A percentile compares a stretch with the other conserved stretches of the same genome.
Evolutionary conservation across 805 yeast species (phyloP).

Genomic region (Hanseniaspora lachancei): DNA sequence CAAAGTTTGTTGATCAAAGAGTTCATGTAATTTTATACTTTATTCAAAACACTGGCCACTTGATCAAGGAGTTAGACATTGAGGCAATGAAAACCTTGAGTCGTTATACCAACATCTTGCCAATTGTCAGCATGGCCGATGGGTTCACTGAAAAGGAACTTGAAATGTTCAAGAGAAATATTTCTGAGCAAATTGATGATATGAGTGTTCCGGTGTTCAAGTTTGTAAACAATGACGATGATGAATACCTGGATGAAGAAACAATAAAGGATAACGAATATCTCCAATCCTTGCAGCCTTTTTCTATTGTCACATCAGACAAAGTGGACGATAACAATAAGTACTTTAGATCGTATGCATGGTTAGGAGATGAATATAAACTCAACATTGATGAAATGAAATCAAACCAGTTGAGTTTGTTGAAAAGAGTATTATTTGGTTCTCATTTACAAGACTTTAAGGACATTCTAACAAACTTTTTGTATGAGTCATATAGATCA

Average conservation of each 20-base stretch:
- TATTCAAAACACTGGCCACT: slow-evolving; percentile 67
- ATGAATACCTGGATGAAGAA: slow-evolving; percentile 34
- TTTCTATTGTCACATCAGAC: slow-evolving; percentile 59
- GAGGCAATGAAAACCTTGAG: slow-evolving; percentile 57
- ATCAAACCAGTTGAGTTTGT: slow-evolving; percentile 40
- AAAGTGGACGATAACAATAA: slow-evolving; percentile 40
- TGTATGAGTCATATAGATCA: slow-evolving; percentile 70
- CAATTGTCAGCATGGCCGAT: slow-evolving; percentile 60
- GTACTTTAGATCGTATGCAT: slow-evolving; percentile 58
- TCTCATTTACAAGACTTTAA: slow-evolving; percentile 73
- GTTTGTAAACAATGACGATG: slow-evolving; percentile 28
- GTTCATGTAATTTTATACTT: slow-evolving; percentile 64
- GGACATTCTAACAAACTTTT: slow-evolving; percentile 62
- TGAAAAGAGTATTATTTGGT: slow-evolving; percentile 63
- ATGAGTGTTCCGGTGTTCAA: slow-evolving; percentile 63
- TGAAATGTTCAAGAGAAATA: slow-evolving; percentile 43
- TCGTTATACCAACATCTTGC: slow-evolving; percentile 60
- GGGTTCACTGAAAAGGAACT: slow-evolving; percentile 53
- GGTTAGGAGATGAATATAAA: slow-evolving; percentile 39
- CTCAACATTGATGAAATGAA: slow-evolving; percentile 39
- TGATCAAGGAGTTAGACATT: slow-evolving; percentile 60
- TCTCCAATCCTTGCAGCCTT: slow-evolving; percentile 56
- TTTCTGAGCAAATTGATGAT: slow-evolving; percentile 49
- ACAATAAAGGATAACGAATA: slow-evolving; percentile 55
- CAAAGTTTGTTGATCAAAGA: slow-evolving; percentile 63